A percentile compares a stretch with the other conserved stretches of the same genome.
Evolutionary conservation across 2,329 filamentous ascomycete species (phyloP).

Genomic region (Paraphoma chrysanthemicola): DNA sequence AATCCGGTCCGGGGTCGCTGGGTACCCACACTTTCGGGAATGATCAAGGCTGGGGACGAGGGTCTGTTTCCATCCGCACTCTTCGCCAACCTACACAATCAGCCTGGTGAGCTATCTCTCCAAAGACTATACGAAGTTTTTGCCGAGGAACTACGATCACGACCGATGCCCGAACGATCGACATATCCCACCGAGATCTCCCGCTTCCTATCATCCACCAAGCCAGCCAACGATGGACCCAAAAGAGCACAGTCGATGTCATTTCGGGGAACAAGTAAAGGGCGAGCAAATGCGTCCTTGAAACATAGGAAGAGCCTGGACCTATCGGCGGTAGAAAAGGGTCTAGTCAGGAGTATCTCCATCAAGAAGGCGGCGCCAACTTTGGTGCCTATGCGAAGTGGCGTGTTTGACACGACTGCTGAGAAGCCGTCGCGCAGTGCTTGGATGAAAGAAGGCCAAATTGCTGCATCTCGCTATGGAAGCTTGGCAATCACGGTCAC

Average conservation of each 20-base stretch:
- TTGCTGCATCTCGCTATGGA: conserved; percentile 22
- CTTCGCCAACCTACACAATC: conserved; percentile 28
- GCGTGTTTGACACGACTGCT: conserved; percentile 5
- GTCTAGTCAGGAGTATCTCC: conserved; percentile 20
- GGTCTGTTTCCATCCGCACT: conserved; percentile 33
- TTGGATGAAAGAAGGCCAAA: conserved; percentile 37
- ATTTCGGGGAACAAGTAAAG: conserved; percentile 10
- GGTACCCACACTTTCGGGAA: conserved; percentile 36
- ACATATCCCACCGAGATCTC: conserved; percentile 30
- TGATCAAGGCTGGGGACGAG: conserved; percentile 45
- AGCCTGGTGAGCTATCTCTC: conserved; percentile 31
- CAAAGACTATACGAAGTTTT: conserved; percentile 36
- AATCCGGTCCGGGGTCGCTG: conserved; percentile 18
- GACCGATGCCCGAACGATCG: conserved; percentile 27
- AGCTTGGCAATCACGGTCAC: conserved; percentile 24
- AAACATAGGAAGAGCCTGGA: conserved; percentile 28
- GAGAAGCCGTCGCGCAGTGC: conserved; percentile 11
- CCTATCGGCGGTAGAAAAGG: conserved; percentile 19
- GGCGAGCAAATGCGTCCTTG: conserved; percentile 14
- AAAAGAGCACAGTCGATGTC: conserved; percentile 30
- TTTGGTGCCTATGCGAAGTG: conserved; percentile 19
- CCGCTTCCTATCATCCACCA: conserved; percentile 28
- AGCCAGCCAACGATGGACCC: conserved; percentile 12
- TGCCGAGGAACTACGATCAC: conserved; percentile 28
- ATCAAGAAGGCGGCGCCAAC: conserved; percentile 18